Percentiles rank a stretch among this genome's conserved stretches.
Evolutionary conservation across 176 grass and related monocot species (phyloP).

Genomic region (Rhipidocladum racemiflorum): DNA sequence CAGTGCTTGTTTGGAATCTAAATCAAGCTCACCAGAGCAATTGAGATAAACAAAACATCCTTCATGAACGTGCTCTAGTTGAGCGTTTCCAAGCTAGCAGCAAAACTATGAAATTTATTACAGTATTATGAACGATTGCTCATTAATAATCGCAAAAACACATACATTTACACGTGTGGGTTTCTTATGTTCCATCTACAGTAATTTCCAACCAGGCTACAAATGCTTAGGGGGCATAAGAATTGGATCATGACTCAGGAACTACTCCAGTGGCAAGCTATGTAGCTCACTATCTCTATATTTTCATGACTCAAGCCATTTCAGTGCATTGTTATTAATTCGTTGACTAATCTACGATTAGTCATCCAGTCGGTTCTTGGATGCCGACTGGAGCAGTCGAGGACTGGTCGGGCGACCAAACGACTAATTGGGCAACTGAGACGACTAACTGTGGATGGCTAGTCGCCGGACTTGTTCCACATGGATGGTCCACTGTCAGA

Average conservation of each 20-base stretch:
- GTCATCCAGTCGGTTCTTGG: too few species aligned
- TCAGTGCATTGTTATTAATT: too few species aligned
- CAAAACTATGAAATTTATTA: background rate
- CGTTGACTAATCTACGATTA: too few species aligned
- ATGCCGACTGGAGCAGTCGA: too few species aligned
- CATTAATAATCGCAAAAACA: background rate
- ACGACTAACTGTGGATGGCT: too few species aligned
- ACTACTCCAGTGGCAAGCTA: background rate
- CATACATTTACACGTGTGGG: background rate
- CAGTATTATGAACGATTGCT: background rate
- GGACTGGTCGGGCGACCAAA: too few species aligned
- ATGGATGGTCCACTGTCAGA: too few species aligned
- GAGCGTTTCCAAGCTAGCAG: background rate
- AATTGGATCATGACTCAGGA: background rate
- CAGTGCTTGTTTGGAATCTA: background rate
- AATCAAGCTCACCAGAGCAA: background rate
- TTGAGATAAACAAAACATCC: background rate
- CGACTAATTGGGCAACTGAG: too few species aligned
- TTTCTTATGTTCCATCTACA: background rate
- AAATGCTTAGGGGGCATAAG: background rate
- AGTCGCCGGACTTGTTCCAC: too few species aligned
- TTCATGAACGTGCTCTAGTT: background rate
- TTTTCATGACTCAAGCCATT: background rate
- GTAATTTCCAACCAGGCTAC: background rate
- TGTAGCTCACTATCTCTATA: background rate